phyloP scores from a whole-genome alignment of 345 rosid genomes.

The Dipteronia dyeriana region DNA sequence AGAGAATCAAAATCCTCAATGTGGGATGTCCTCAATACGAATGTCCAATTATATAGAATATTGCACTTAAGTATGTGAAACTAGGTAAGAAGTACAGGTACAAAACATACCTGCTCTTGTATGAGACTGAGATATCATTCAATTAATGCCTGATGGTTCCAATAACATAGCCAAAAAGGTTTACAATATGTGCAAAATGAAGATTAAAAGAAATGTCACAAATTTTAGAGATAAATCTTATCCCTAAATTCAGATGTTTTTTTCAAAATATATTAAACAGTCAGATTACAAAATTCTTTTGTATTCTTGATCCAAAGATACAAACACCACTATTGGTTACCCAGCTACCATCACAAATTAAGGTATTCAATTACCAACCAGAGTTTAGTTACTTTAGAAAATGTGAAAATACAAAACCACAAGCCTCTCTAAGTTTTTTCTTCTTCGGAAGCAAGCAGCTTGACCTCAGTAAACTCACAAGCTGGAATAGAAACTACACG shows the following conservation, averaged over 20 bases:
- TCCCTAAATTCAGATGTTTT: not conserved
- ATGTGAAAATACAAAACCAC: not conserved
- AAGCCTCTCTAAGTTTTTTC: slow-evolving; percentile 29
- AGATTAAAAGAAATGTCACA: not conserved
- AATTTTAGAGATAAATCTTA: not conserved
- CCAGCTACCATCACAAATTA: not conserved
- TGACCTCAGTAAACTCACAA: slow-evolving; percentile 84
- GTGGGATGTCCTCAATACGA: not conserved
- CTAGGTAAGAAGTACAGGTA: not conserved
- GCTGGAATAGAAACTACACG: slow-evolving; percentile 59
- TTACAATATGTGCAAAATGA: not conserved
- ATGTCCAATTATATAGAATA: slow-evolving; percentile 11
- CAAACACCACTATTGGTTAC: not conserved
- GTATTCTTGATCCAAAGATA: not conserved
- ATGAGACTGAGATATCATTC: not conserved
- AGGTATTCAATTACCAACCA: not conserved
- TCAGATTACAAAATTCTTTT: not conserved
- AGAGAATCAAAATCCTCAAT: not conserved
- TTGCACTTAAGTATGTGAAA: not conserved
- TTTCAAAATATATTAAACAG: not conserved
- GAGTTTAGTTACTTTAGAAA: not conserved
- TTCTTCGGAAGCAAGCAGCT: slow-evolving; percentile 54
- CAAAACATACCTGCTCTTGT: not conserved
- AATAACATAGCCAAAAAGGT: not conserved
- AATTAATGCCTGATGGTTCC: not conserved